Evolutionary conservation across 2,329 filamentous ascomycete genomes (phyloP).

Genomic region (Colletotrichum coccodes): DNA sequence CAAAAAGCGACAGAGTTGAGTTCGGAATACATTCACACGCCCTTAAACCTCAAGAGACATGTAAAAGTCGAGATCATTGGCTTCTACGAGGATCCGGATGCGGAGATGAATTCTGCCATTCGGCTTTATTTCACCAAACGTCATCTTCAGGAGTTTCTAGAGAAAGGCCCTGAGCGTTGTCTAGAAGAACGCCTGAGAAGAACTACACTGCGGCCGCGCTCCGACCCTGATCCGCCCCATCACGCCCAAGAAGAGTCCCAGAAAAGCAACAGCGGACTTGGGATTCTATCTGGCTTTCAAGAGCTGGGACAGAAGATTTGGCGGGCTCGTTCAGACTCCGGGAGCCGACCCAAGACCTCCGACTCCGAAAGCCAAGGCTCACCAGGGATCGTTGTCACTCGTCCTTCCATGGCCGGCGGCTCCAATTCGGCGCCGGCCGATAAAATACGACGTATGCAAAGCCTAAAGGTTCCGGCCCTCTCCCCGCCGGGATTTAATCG

Average conservation of each 20-base stretch:
- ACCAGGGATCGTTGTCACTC: constrained; percentile 50
- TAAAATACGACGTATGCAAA: constrained; percentile 33
- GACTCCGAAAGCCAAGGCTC: constrained; percentile 35
- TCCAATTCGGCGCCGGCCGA: constrained; percentile 17
- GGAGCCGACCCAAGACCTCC: constrained; percentile 23
- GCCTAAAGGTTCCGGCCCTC: constrained; percentile 45
- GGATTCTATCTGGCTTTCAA: constrained; percentile 6
- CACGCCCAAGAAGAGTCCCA: neutral
- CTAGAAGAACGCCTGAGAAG: constrained; percentile 61
- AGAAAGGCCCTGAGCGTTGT: constrained; percentile 65
- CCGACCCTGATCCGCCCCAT: neutral
- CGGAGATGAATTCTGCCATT: constrained; percentile 48
- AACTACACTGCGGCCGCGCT: constrained; percentile 32
- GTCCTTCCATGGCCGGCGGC: constrained; percentile 38
- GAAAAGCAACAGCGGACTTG: constrained; percentile 1
- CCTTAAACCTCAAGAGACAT: constrained; percentile 59
- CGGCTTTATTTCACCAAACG: constrained; percentile 62
- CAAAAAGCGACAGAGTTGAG: constrained; percentile 49
- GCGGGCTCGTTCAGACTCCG: constrained; percentile 5
- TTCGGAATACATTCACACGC: constrained; percentile 49
- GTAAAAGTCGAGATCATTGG: constrained; percentile 68
- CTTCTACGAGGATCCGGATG: constrained; percentile 67
- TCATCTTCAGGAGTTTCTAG: constrained; percentile 63
- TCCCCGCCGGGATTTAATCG: constrained; percentile 41
- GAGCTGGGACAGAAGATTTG: constrained; percentile 13